phyloP scores from a whole-genome alignment of 2,329 filamentous ascomycete species.

The Sporothrix euskadiensis region DNA sequence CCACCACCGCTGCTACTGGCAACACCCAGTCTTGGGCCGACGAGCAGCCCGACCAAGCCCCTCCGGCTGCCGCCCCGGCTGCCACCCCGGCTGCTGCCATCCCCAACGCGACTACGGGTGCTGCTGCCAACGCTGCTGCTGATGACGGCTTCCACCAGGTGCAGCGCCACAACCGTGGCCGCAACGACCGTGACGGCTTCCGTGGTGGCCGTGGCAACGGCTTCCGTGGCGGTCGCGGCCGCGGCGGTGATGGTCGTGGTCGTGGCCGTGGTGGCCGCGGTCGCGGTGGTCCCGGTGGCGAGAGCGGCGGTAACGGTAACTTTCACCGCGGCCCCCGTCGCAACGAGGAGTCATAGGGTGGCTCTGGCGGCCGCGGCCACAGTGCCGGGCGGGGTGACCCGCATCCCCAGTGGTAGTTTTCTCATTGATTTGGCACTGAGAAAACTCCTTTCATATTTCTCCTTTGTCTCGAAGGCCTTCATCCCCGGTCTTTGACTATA shows the following conservation, averaged over 20 bases:
- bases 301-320: conserved; percentile 10
- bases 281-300: conserved; percentile 24
- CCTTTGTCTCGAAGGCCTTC: neutral
- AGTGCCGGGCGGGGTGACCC: neutral
- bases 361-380: neutral
- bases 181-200: conserved; percentile 53
- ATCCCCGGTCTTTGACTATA: neutral
- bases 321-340: conserved; percentile 26
- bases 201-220: conserved; percentile 56
- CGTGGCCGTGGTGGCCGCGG: conserved; percentile 30
- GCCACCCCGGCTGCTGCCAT: conserved; percentile 31
- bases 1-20: conserved; percentile 57
- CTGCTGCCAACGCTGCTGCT: conserved; percentile 40
- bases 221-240: conserved; percentile 49
- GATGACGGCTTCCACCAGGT: conserved; percentile 74
- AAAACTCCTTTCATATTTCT: neutral
- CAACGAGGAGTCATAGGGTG: conserved; percentile 25
- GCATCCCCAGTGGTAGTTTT: neutral
- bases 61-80: conserved; percentile 39
- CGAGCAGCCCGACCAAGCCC: conserved; percentile 62
- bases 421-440: conserved; percentile 7
- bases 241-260: conserved; percentile 47
- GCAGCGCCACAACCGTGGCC: conserved; percentile 58
- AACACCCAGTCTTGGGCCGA: conserved; percentile 78
- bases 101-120: neutral